These are phyloP conservation scores for Mycena maculata DNA, from an alignment of 768 basidiomycete genomes.

Conservation along the genomic window DNA sequence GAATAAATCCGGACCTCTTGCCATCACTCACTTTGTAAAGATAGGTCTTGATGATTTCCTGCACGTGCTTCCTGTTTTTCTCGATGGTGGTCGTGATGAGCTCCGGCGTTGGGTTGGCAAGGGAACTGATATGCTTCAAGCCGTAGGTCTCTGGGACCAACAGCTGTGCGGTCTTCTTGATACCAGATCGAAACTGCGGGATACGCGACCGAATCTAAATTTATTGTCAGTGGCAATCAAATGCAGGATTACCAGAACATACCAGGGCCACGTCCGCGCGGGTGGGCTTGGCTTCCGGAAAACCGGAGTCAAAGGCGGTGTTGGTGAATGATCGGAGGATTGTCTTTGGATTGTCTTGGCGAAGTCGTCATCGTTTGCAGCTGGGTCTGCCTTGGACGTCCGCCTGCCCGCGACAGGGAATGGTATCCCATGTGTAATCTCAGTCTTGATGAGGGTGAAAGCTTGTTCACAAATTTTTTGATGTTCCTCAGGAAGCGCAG, in stretches of 20 bases:
- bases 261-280: not conserved
- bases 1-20: not conserved
- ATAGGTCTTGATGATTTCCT: not conserved
- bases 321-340: not conserved
- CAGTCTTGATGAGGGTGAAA: not conserved
- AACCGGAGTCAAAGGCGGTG: not conserved
- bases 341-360: not conserved
- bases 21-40: not conserved
- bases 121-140: not conserved
- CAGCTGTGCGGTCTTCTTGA: not conserved
- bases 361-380: not conserved
- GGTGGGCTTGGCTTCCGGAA: not conserved
- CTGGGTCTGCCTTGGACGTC: too few species aligned
- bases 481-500: not conserved
- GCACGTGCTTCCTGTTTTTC: not conserved
- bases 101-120: not conserved
- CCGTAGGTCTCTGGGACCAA: not conserved
- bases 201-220: slow-evolving; percentile 6
- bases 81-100: not conserved
- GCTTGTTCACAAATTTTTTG: not conserved
- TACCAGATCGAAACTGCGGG: slow-evolving; percentile 1
- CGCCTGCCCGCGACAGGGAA: not conserved
- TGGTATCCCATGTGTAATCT: not conserved
- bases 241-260: not conserved
- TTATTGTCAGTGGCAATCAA: not conserved